These are phyloP conservation scores for Comarum palustre DNA, from an alignment of 306 rosid genomes.

Conservation along the genomic window DNA sequence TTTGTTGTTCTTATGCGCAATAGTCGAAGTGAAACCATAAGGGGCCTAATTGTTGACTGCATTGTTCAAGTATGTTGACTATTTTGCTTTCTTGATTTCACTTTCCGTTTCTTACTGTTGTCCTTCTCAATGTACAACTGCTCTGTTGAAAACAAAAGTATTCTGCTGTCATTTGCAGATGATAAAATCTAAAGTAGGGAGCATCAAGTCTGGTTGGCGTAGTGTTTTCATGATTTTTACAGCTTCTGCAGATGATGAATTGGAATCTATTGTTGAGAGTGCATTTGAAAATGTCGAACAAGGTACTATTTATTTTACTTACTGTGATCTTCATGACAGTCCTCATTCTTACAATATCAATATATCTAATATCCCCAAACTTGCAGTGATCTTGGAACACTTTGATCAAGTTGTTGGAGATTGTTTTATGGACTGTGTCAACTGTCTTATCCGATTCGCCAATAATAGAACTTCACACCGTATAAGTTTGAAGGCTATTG, in stretches of 20 bases:
- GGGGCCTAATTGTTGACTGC: slow-evolving; percentile 95
- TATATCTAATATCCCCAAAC: slow-evolving; percentile 45
- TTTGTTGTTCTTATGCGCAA: slow-evolving; percentile 99
- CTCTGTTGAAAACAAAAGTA: slow-evolving; percentile 14
- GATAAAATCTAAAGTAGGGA: slow-evolving; percentile 98
- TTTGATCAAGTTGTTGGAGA: slow-evolving; percentile 99
- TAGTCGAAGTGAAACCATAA: slow-evolving; percentile 86
- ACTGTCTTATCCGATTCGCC: slow-evolving; percentile 96
- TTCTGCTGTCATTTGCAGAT: slow-evolving; percentile 54
- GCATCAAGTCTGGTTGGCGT: slow-evolving; percentile 97
- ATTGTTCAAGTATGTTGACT: slow-evolving; percentile 77
- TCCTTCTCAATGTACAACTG: not conserved
- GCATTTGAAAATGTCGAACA: slow-evolving; percentile 99
- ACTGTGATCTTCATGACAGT: slow-evolving; percentile 14
- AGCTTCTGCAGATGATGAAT: slow-evolving; percentile 98
- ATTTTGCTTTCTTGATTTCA: slow-evolving; percentile 10
- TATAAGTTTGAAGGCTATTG: slow-evolving; percentile 98
- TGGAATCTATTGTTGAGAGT: slow-evolving; percentile 93
- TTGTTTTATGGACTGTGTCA: slow-evolving; percentile 99
- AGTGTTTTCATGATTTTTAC: slow-evolving; percentile 98
- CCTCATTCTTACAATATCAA: slow-evolving; percentile 10
- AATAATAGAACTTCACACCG: slow-evolving; percentile 89
- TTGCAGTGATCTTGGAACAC: slow-evolving; percentile 99
- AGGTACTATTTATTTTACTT: slow-evolving; percentile 46
- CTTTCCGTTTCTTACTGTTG: not conserved